Evolutionary conservation across 1,284 basidiomycete species (phyloP).

Genomic region (Ceratobasidium sp.): DNA sequence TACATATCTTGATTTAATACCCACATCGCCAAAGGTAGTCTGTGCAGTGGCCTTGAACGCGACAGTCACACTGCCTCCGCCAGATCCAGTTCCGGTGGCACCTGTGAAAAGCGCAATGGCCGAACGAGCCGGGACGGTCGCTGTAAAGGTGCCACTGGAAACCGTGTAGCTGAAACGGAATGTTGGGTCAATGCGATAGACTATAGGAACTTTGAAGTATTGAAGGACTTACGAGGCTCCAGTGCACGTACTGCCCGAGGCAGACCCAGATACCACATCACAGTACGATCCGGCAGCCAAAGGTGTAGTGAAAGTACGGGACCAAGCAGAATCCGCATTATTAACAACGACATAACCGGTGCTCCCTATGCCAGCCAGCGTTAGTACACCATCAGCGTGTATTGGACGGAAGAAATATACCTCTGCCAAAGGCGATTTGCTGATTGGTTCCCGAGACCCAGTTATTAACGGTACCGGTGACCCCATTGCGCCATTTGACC

Average conservation of each 20-base stretch:
- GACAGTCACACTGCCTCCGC: conserved; percentile 12
- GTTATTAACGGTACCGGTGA: conserved; percentile 61
- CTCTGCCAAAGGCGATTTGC: conserved; percentile 74
- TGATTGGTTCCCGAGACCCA: conserved; percentile 69
- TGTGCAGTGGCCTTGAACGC: conserved; percentile 43
- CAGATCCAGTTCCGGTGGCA: conserved; percentile 51
- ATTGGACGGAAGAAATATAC: conserved; percentile 53
- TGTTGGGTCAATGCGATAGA: background rate
- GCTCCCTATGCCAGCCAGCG: conserved; percentile 46
- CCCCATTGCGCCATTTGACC: conserved; percentile 73
- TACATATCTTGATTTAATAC: background rate
- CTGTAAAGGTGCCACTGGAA: conserved; percentile 66
- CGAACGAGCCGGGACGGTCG: conserved; percentile 66
- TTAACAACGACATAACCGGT: conserved; percentile 76
- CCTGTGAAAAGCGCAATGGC: conserved; percentile 73
- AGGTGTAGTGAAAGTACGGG: conserved; percentile 66
- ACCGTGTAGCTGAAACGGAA: conserved; percentile 63
- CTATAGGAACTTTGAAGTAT: background rate
- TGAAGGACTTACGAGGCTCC: conserved; percentile 63
- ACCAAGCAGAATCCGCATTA: conserved; percentile 70
- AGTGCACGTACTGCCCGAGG: conserved; percentile 61
- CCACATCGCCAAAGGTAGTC: conserved; percentile 41
- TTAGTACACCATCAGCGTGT: background rate
- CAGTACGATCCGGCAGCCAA: conserved; percentile 72
- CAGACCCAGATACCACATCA: conserved; percentile 69